Evolutionary conservation across 1,284 basidiomycete species (phyloP).

Genomic region (Marasmius tenuissimus): DNA sequence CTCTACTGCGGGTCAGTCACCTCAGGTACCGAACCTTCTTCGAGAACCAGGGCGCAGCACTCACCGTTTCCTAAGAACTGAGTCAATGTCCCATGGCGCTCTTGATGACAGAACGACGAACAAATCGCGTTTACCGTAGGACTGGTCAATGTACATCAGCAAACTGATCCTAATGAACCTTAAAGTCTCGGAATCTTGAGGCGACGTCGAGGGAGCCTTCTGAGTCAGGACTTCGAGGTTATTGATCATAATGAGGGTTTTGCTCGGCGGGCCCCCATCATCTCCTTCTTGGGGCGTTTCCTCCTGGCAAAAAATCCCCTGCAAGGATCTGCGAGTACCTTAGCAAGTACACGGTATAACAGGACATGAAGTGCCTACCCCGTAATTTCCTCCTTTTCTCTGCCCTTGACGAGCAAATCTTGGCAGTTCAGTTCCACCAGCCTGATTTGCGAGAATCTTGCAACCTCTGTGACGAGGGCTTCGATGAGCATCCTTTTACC

Average conservation of each 20-base stretch:
- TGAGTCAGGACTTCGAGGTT: too few species aligned
- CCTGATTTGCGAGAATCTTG: slow-evolving; percentile 87
- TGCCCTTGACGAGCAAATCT: not conserved
- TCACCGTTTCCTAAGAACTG: not conserved
- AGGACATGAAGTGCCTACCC: not conserved
- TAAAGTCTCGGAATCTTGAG: not conserved
- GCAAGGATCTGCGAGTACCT: too few species aligned
- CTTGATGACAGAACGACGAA: not conserved
- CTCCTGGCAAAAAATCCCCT: too few species aligned
- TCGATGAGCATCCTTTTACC: slow-evolving; percentile 83
- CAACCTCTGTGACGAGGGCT: slow-evolving; percentile 87
- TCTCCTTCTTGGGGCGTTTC: too few species aligned
- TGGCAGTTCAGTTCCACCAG: slow-evolving; percentile 61
- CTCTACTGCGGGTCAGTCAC: slow-evolving; percentile 37
- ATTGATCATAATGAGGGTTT: too few species aligned
- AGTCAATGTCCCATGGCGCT: not conserved
- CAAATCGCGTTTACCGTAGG: not conserved
- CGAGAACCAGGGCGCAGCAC: not conserved
- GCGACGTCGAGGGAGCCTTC: not conserved
- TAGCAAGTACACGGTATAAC: not conserved
- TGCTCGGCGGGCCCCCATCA: too few species aligned
- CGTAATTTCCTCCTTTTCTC: not conserved
- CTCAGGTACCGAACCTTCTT: not conserved
- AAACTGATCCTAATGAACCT: not conserved
- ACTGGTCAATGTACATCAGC: not conserved